A percentile compares a stretch with the other conserved stretches of the same genome.
These are phyloP conservation scores for Cryphonectria radicalis DNA, from an alignment of 2,329 filamentous ascomycete species.

Conservation along the genomic window DNA sequence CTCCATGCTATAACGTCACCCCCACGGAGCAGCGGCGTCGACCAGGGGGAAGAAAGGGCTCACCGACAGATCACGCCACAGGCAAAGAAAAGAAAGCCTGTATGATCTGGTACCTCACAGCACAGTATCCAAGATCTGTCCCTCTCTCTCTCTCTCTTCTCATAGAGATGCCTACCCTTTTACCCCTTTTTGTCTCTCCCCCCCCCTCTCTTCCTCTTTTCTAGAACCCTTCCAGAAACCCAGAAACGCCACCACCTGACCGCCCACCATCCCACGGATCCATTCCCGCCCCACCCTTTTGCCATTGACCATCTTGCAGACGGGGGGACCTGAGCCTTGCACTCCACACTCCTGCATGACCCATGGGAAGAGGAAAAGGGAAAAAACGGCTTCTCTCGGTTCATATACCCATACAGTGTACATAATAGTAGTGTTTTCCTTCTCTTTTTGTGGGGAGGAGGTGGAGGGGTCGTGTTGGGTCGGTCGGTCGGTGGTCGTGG, in stretches of 20 bases:
- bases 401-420: slow-evolving; percentile 3
- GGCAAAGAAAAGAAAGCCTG: neutral
- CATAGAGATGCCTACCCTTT: neutral
- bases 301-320: neutral
- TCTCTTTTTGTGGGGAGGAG: neutral
- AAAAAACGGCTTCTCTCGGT: neutral
- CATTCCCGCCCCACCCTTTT: neutral
- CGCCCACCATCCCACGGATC: neutral
- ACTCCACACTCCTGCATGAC: slow-evolving; percentile 11
- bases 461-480: neutral
- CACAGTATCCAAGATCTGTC: too few relatives aligned
- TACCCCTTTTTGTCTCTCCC: neutral
- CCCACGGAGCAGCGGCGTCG: too few relatives aligned
- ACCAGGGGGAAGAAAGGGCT: neutral
- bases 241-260: neutral
- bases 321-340: neutral
- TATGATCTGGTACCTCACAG: neutral
- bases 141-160: too few relatives aligned
- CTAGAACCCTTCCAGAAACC: slow-evolving; percentile 3
- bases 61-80: slow-evolving; percentile 1
- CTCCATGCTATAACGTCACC: too few relatives aligned
- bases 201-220: neutral
- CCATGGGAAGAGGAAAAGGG: neutral
- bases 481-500: neutral
- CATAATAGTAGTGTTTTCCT: neutral